These are phyloP conservation scores for Gossypium arboreum DNA, from an alignment of 345 rosid genomes.

Conservation along the genomic window DNA sequence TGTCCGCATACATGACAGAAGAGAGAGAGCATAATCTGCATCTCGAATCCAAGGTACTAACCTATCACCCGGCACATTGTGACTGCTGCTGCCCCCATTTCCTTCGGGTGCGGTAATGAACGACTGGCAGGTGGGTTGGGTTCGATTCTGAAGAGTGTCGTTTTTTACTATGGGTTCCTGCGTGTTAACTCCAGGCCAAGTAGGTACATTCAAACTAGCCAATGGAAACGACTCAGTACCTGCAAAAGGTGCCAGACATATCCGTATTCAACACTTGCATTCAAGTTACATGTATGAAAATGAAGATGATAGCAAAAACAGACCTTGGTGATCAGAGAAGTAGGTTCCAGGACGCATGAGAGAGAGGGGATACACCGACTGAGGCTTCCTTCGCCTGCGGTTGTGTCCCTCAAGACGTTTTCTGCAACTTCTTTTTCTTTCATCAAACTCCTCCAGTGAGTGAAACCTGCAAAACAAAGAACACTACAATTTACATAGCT, in stretches of 20 bases:
- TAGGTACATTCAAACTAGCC: slow-evolving; percentile 35
- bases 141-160: too few relatives aligned
- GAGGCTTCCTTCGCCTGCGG: slow-evolving; percentile 65
- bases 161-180: too few relatives aligned
- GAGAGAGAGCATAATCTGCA: slow-evolving; percentile 71
- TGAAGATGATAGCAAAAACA: not conserved
- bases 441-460: slow-evolving; percentile 64
- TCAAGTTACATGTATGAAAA: too few relatives aligned
- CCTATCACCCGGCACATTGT: slow-evolving; percentile 28
- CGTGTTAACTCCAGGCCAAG: slow-evolving; percentile 35
- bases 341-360: slow-evolving; percentile 29
- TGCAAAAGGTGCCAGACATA: slow-evolving; percentile 16
- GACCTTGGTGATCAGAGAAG: slow-evolving; percentile 45
- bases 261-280: too few relatives aligned
- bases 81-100: slow-evolving; percentile 19
- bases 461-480: slow-evolving; percentile 44
- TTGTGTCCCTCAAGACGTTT: slow-evolving; percentile 78
- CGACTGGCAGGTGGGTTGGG: too few relatives aligned
- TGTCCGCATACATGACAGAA: slow-evolving; percentile 62
- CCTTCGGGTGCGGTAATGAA: not conserved
- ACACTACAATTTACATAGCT: not conserved
- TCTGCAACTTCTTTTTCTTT: slow-evolving; percentile 73
- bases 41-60: slow-evolving; percentile 21
- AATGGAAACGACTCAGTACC: slow-evolving; percentile 41
- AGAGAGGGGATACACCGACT: slow-evolving; percentile 37